Evolutionary conservation across 192 early-diverging fungal species (phyloP), one percentile per base, ranked within the genome.

Genomic region (Coemansia sp.): DNA sequence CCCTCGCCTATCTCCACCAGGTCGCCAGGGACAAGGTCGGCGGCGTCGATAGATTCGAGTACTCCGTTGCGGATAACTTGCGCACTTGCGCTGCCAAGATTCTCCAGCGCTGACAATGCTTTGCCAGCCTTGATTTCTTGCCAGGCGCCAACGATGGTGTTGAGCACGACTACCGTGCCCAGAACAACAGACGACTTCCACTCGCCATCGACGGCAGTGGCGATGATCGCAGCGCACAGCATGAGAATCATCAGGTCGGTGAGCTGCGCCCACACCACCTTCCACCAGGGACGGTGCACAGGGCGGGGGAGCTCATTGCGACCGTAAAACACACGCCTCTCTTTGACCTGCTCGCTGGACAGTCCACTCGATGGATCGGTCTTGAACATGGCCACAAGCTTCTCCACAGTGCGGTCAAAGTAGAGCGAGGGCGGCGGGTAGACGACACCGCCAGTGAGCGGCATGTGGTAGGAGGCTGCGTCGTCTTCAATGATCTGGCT

Each of bases 81-180:
- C 19, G 92, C 89, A 33, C 88, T 87, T 1, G 94, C 91, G 9
- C 95, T 92, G 19, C 89, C 88, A 63, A 98, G 84, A 38, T 92
- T 90, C 59, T 93, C 84, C 40, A 98, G 84, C 9, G 96, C 93
- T 37, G 96, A 94, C 84, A 98, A 86, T 6, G 96, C 93, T 63
- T 91, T 91, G 40, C 88, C 92, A n/a, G 97, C 96, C 73, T 95
- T 93, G 84, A 90, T 97, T 77, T 99, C 97, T 84, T 99, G 97
- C 23, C 89, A 87, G 49, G 96, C 93, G 21, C 97, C 97, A 70
- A 99, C 95, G 43, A 91, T 68, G 39, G 94, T 89, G 80, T 98
- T 98, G 43, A 98, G 80, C 16, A 95, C 85, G 26, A 96, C 93
- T 23, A 98, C 92, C 47, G 92, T 85, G 39, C 86, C 72, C 38